Evolutionary conservation across 2,329 filamentous ascomycete genomes (phyloP), one percentile per base, ranked within the genome.

Genomic region (Xylaria sp.): DNA sequence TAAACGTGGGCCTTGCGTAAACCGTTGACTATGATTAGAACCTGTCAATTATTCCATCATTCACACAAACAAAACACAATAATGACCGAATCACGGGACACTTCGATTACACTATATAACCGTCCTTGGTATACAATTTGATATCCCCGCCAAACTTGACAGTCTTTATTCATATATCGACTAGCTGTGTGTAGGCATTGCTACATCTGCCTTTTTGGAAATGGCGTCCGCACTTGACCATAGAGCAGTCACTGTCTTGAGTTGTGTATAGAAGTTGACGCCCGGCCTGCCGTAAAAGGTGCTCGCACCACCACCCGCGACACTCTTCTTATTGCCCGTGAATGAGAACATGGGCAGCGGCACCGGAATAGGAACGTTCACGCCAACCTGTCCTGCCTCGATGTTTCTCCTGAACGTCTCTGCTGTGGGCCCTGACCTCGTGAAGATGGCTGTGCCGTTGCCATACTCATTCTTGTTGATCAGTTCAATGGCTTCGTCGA

Each of bases 201-300:
- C 87, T 11, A 96, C 93, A 75, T 90, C 89, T 17, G 94, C 94
- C 86, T 94, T 95, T 72, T 90, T 92, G 62, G 89, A 90, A 55
- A 96, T 87, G 0, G 93, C 94, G 82, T 97, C 94, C 76, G 94
- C 89, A 68, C 87, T 89, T 76, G 89, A 89, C 96, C 96, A 99
- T 78, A 96, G 82, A 72, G 93, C 91, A 60, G 96, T 99, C 55
- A 99, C 96, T 2, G 96, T 99, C 92, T 99, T 98, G 77, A 92
- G 87, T 83, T 98, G 96, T 2, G 96, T 99, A 81, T 97, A 98
- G 79, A 99, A 99, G 77, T 92, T 90, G 78, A 99, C 81, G 27
- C 95, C 96, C 0, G 94, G 93, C 81, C 92, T 92, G 72, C 96
- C 96, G 81, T 99, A 99, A 79, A 99, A 98, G 17, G 94, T 97